Conservation (phyloP, 805 yeast species). For the Saturnispora dispora region DNA sequence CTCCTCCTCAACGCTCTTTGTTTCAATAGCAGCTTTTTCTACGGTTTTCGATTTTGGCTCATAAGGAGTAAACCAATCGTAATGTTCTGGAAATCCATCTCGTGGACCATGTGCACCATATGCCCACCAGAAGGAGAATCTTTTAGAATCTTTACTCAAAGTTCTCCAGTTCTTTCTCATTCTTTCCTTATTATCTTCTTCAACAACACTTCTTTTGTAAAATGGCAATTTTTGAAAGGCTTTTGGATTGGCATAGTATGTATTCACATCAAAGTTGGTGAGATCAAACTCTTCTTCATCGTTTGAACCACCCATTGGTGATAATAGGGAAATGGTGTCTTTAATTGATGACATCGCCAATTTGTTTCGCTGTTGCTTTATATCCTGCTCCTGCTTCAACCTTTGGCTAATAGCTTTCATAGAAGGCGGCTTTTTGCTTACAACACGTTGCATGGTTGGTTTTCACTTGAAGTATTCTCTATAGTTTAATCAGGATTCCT, state of each 20-base stretch:
- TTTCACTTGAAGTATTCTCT: neutral
- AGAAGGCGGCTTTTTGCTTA: neutral
- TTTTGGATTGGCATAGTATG: slow-evolving; percentile 25
- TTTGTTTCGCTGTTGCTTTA: slow-evolving; percentile 26
- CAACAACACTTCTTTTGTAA: slow-evolving; percentile 49
- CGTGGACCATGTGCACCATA: slow-evolving; percentile 71
- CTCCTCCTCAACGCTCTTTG: neutral
- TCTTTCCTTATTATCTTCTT: slow-evolving; percentile 37
- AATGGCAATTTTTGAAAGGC: slow-evolving; percentile 27
- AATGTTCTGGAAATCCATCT: slow-evolving; percentile 39
- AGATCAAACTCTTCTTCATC: slow-evolving; percentile 27
- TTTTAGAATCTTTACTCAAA: slow-evolving; percentile 40
- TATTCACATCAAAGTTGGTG: slow-evolving; percentile 26
- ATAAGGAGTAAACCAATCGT: slow-evolving; percentile 27
- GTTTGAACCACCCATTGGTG: slow-evolving; percentile 23
- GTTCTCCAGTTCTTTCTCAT: slow-evolving; percentile 48
- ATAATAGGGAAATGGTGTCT: slow-evolving; percentile 29
- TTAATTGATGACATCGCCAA: slow-evolving; percentile 32
- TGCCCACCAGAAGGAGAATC: slow-evolving; percentile 49
- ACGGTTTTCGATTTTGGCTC: neutral
- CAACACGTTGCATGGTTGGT: neutral
- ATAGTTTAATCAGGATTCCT: neutral
- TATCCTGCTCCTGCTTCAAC: slow-evolving; percentile 22
- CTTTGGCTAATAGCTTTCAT: slow-evolving; percentile 14
- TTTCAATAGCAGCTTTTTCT: neutral